Evolutionary conservation across 2,329 filamentous ascomycete genomes (phyloP), one percentile per base, ranked within the genome.

Genomic region (Aciculosporium take): DNA sequence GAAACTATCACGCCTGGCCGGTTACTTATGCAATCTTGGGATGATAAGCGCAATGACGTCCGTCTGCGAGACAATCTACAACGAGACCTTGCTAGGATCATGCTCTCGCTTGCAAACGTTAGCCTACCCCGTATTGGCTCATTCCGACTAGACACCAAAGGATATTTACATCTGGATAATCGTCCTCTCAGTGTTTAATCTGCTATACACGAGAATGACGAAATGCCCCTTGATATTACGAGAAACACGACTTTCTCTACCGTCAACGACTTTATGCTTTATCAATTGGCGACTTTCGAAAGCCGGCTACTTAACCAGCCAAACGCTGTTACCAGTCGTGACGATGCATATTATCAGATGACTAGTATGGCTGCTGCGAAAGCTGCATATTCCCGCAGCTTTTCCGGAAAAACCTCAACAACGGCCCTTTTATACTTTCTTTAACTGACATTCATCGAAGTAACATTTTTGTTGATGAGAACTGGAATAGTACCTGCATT

Each of bases 391-490:
- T 32, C 30, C 30, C 15, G 30, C 15, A 32, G 3, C 40, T 51
- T 15, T 47, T 59, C 34, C 39, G 45, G 40, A 50, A 34, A 24
- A 48, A 53, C 6, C 37, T 48, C 21, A 17, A 32, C 12, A 36
- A 53, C 21, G 54, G 55, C 12, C 54, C 55, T 8, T 59, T 55
- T 46, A 38, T 45, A 38, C 49, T 59, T 32, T 35, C 39, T 32
- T 40, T 61, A 24, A 57, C 54, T 37, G 53, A 60, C 43, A 46
- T 60, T 20, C 51, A 58, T 46, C 48, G 42, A 41, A 59, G 54
- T 37, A 59, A 61, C 37, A 56, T 61, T 33, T 54, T 61, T 30
- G 54, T 60, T 24, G 53, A 62, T 39, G 43, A 56, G n/a, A 29
- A 58, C 40, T 56, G 53, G 55, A 58, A 59, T 40, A 51, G 59